Base-by-base conservation (phyloP, 352 stramenopile species). In the Lagenidium giganteum region DNA sequence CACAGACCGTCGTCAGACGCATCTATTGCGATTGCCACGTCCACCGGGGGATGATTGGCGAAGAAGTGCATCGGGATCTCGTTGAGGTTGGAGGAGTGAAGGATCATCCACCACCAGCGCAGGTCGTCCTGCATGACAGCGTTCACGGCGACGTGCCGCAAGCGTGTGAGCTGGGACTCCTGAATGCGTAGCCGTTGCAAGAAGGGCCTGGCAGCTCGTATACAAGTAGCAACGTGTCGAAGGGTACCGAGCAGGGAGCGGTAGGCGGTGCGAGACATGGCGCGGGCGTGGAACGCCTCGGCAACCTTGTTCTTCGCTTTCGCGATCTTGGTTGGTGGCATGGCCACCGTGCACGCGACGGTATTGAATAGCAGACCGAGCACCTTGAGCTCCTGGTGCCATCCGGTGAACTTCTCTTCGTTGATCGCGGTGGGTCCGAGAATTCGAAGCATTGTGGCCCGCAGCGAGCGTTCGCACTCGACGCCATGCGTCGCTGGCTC, bases 361-460 rank as follows among this genome's bases (percentile, higher is more conserved):
- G 50, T 61, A 14, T 65, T 50, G 32, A 40, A 69, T 1, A 16
- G 4, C 0, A 69, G 20, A 4, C 43, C 59, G 2, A 67, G 29
- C 1, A 44, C 60, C 1, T 47, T 18, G 0, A 71, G 18, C 17
- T 39, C 5, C 5, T 20, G 44, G 0, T 5, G 18, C 61, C 55
- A 70, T 3, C 4, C 0, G 0, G 56, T 52, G 43, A 66, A 61
- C 24, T 63, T 70, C 3, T 42, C 16, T 16, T 70, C 56, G 26
- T 70, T 70, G 11, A 70, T 52, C 0, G 42, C 29, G n/a, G n/a
- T n/a, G n/a, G n/a, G n/a, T n/a, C n/a, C n/a, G n/a, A n/a, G n/a
- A n/a, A n/a, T n/a, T n/a, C n/a, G n/a, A n/a, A n/a, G n/a, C n/a
- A n/a, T n/a, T n/a, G n/a, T n/a, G n/a, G n/a, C n/a, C n/a, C n/a